Conservation (phyloP, 2,329 filamentous ascomycete genomes). For the Fusarium sp. region DNA sequence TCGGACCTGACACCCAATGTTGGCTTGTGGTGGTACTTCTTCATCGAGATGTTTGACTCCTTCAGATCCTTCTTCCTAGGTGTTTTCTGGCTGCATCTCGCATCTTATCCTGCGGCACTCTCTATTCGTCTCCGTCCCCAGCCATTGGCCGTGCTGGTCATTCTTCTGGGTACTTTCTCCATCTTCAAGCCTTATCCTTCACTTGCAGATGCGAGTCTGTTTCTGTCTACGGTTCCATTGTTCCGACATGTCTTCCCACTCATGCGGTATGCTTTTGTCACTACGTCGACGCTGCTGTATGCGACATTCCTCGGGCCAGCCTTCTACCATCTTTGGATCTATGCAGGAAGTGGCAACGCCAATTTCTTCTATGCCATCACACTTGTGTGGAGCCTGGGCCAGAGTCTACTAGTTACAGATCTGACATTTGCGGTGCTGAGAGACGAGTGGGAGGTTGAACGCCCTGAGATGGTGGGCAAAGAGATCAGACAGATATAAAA, state of each 20-base stretch:
- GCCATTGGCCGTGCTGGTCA: conserved; percentile 84
- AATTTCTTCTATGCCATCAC: conserved; percentile 99
- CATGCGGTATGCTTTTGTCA: conserved; percentile 93
- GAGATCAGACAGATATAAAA: conserved; percentile 83
- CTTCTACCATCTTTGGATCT: conserved; percentile 98
- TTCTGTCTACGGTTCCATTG: conserved; percentile 82
- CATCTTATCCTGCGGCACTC: conserved; percentile 87
- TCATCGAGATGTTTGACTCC: conserved; percentile 99
- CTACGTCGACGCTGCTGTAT: conserved; percentile 85
- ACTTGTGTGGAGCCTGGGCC: conserved; percentile 93
- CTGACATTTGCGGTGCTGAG: conserved; percentile 87
- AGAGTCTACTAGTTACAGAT: conserved; percentile 88
- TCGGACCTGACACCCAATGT: conserved; percentile 95
- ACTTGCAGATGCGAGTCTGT: conserved; percentile 88
- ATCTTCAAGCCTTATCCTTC: conserved; percentile 98
- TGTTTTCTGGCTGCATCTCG: conserved; percentile 96
- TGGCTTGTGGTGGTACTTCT: conserved; percentile 99
- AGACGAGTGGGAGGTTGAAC: conserved; percentile 93
- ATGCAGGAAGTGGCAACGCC: conserved; percentile 95
- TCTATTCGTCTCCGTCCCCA: conserved; percentile 85
- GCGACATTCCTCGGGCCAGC: conserved; percentile 89
- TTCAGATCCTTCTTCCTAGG: conserved; percentile 97
- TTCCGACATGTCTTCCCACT: conserved; percentile 93
- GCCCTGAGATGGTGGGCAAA: conserved; percentile 90
- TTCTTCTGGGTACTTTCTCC: conserved; percentile 88